Evolutionary conservation across 164 flowering plant species (phyloP).

Genomic region (Dillenia turbinata): DNA sequence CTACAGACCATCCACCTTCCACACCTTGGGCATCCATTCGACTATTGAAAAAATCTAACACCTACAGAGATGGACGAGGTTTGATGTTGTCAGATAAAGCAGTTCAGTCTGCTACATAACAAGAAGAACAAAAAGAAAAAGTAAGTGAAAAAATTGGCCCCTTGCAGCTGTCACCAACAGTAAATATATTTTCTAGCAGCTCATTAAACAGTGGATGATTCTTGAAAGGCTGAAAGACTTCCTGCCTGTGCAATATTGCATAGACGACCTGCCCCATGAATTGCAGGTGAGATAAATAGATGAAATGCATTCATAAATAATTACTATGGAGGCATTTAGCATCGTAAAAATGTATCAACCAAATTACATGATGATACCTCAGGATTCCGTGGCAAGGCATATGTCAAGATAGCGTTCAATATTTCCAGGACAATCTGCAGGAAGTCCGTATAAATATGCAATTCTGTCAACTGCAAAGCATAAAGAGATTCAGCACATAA

Average conservation of each 20-base stretch:
- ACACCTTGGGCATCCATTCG: constrained; percentile 81
- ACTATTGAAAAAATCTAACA: constrained; percentile 90
- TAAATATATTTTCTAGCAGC: constrained; percentile 85
- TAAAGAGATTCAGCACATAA: constrained; percentile 13
- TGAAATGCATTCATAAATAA: neutral
- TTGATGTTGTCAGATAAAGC: neutral
- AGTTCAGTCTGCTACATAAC: neutral
- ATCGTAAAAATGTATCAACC: neutral
- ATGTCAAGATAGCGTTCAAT: constrained; percentile 82
- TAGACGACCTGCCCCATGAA: constrained; percentile 67
- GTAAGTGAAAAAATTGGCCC: neutral
- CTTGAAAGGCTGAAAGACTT: constrained; percentile 89
- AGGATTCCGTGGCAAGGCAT: constrained; percentile 90
- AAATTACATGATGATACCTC: constrained; percentile 49
- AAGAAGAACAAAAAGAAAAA: neutral
- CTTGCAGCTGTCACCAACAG: constrained; percentile 35
- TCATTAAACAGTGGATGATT: constrained; percentile 91
- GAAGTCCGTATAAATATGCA: constrained; percentile 90
- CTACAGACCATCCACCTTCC: constrained; percentile 92
- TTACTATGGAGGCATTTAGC: no score
- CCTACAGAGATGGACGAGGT: constrained; percentile 32
- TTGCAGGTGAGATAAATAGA: constrained; percentile 2
- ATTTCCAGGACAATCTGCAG: constrained; percentile 91
- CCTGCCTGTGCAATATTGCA: constrained; percentile 95
- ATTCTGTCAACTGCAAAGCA: constrained; percentile 71